Evolutionary conservation across 2,329 filamentous ascomycete species (phyloP).

Genomic region (Podosphaera fusca): DNA sequence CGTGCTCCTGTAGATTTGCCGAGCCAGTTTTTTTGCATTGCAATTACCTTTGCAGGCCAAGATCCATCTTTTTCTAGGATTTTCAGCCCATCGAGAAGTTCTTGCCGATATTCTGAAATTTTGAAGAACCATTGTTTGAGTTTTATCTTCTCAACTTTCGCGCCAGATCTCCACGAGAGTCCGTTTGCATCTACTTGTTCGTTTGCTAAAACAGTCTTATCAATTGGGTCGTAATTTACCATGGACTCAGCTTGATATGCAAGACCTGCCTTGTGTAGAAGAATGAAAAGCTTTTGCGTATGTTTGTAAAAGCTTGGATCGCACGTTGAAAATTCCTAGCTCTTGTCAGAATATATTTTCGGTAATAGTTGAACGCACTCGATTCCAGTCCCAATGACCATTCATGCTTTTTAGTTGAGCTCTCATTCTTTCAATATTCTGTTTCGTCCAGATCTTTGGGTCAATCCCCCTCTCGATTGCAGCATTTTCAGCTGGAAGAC

Average conservation of each 20-base stretch:
- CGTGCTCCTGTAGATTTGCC: conserved; percentile 54
- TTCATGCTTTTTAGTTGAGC: conserved; percentile 59
- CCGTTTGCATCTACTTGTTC: conserved; percentile 81
- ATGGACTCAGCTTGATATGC: conserved; percentile 66
- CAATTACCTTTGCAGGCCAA: conserved; percentile 65
- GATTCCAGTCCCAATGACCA: conserved; percentile 61
- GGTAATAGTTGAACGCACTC: conserved; percentile 28
- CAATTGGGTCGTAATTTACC: conserved; percentile 79
- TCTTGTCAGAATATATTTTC: conserved; percentile 5
- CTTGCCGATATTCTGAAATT: conserved; percentile 57
- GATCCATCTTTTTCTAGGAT: conserved; percentile 34
- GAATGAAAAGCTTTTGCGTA: conserved; percentile 66
- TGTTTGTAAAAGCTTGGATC: conserved; percentile 73
- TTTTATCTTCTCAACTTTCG: conserved; percentile 55
- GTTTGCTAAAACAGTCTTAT: conserved; percentile 75
- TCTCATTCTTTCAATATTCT: conserved; percentile 72
- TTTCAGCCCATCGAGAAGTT: conserved; percentile 48
- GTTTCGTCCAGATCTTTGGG: conserved; percentile 55
- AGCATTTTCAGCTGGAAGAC: conserved; percentile 75
- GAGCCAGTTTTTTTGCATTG: conserved; percentile 76
- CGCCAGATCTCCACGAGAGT: conserved; percentile 68
- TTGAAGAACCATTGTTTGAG: conserved; percentile 80
- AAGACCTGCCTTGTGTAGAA: conserved; percentile 48
- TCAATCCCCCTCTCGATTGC: conserved; percentile 63
- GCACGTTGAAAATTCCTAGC: conserved; percentile 62